Percentiles rank a stretch among this genome's conserved stretches.
These are phyloP conservation scores for Gastrodia elata DNA, from an alignment of 106 monocot species.

Conservation along the genomic window DNA sequence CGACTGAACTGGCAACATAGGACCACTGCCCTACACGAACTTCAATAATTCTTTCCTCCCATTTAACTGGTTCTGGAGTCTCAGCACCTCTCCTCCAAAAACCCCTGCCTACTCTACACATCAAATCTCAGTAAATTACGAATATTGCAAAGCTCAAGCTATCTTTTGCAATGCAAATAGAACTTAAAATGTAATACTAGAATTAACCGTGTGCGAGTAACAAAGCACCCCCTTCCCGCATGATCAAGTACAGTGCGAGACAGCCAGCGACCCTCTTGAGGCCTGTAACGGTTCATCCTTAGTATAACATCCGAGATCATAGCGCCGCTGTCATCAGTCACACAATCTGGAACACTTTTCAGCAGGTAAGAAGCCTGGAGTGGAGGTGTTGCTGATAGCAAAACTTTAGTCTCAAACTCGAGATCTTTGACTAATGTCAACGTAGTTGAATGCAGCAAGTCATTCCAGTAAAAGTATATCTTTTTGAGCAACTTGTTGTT, in stretches of 20 bases:
- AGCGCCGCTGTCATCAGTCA: slow-evolving; percentile 87
- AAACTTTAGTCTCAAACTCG: slow-evolving; percentile 23
- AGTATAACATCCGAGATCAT: slow-evolving; percentile 94
- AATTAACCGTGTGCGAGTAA: slow-evolving; percentile 29
- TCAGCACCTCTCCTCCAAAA: slow-evolving; percentile 98
- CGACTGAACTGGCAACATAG: slow-evolving; percentile 80
- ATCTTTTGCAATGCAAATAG: too few species aligned
- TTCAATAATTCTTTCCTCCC: slow-evolving; percentile 80
- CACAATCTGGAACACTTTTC: slow-evolving; percentile 89
- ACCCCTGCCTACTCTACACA: slow-evolving; percentile 87
- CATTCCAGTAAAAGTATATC: slow-evolving; percentile 69
- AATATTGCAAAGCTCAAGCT: not conserved
- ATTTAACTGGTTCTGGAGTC: slow-evolving; percentile 61
- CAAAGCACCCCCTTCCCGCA: slow-evolving; percentile 75
- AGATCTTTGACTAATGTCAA: slow-evolving; percentile 39
- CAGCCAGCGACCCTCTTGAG: slow-evolving; percentile 89
- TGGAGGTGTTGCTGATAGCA: slow-evolving; percentile 77
- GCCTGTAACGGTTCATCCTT: slow-evolving; percentile 55
- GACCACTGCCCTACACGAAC: slow-evolving; percentile 84
- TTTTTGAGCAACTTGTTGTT: slow-evolving; percentile 43
- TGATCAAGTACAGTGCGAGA: slow-evolving; percentile 83
- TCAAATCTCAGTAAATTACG: slow-evolving; percentile 1
- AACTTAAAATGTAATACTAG: not conserved
- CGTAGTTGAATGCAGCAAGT: slow-evolving; percentile 47
- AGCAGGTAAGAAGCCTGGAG: slow-evolving; percentile 80